phyloP scores from a whole-genome alignment of 495 filamentous ascomycete genomes.

The Penicillium paradoxum region DNA sequence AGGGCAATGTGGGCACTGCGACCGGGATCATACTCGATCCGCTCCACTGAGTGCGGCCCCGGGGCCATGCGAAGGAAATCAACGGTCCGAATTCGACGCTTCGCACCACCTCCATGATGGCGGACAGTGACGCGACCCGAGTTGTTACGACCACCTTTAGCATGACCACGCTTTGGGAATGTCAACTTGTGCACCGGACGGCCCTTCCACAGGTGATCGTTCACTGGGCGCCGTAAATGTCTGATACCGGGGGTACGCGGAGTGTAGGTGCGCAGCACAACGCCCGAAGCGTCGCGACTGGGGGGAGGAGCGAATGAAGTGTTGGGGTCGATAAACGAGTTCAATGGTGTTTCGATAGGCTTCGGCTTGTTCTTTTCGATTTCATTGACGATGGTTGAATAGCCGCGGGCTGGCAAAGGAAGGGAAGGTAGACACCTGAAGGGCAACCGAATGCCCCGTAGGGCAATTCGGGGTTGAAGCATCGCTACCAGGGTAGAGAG shows the following conservation, averaged over 20 bases:
- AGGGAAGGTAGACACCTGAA: slow-evolving; percentile 38
- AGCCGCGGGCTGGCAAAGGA: slow-evolving; percentile 40
- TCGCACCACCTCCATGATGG: slow-evolving; percentile 86
- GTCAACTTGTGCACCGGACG: slow-evolving; percentile 78
- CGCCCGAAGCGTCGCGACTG: slow-evolving; percentile 33
- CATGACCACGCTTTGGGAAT: slow-evolving; percentile 82
- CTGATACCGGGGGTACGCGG: slow-evolving; percentile 91
- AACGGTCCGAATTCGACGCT: slow-evolving; percentile 83
- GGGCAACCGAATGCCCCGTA: slow-evolving; percentile 46
- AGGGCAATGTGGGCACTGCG: slow-evolving; percentile 92
- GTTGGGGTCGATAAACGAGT: slow-evolving; percentile 28
- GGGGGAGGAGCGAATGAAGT: slow-evolving; percentile 44
- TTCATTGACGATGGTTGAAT: slow-evolving; percentile 50
- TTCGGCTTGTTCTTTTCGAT: slow-evolving; percentile 27
- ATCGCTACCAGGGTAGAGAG: slow-evolving; percentile 32
- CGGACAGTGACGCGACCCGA: slow-evolving; percentile 77
- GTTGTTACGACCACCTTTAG: slow-evolving; percentile 88
- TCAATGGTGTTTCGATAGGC: slow-evolving; percentile 17
- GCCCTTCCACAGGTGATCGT: slow-evolving; percentile 95
- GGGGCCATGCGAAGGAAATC: slow-evolving; percentile 74
- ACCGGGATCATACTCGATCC: slow-evolving; percentile 94
- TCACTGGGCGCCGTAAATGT: slow-evolving; percentile 85
- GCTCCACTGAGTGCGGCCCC: slow-evolving; percentile 79
- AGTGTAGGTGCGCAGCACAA: slow-evolving; percentile 74
- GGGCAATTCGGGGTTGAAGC: slow-evolving; percentile 62